Evolutionary conservation across 495 filamentous ascomycete genomes (phyloP), one percentile per base, ranked within the genome.

Genomic region (Aspergillus sclerotiicarbonarius): DNA sequence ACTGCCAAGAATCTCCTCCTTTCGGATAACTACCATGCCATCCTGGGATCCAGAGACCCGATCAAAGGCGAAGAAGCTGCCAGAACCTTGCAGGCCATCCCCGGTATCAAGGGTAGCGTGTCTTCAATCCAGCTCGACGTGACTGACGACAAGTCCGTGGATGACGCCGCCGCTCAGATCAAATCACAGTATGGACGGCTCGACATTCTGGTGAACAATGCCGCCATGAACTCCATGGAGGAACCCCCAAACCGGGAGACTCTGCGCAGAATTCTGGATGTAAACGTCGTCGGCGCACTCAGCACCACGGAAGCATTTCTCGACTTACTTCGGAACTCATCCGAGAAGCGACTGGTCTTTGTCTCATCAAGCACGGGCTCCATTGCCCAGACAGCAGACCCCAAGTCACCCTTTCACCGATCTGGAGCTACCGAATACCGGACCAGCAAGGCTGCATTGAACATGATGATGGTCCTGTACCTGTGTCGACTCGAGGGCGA

Each of bases 381-480:
- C 1, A 31, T 76, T 39, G 54, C 35, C 8, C 58, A 69, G 15
- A 66, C 72, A 13, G 19, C 66, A 0, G 70, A 79, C 39, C 58
- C 64, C 8, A 43, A 46, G 13, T 60, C 61, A 18, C 43, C 54
- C 2, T 59, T 53, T 43, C 70, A 70, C 43, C 44, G 58, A 12
- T 31, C 54, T 2, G 18, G 62, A 0, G 65, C 39, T 30, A 63
- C 66, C 20, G 61, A 65, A 30, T 77, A 78, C 50, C 65, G 75
- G 3, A 62, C 65, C 32, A 76, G 73, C 58, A 79, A 79, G 62
- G 72, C 75, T 16, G 76, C 76, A 13, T 8, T 79, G 51, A 73
- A 77, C 46, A 77, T 77, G 76, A 45, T 73, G 46, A 69, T 62
- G 51, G 58, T 63, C 16, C 25, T 58, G 46, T 68, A 64, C 49